Base-by-base conservation (phyloP, 1,284 basidiomycete genomes). In the Apiotrichum akiyoshidainum region DNA sequence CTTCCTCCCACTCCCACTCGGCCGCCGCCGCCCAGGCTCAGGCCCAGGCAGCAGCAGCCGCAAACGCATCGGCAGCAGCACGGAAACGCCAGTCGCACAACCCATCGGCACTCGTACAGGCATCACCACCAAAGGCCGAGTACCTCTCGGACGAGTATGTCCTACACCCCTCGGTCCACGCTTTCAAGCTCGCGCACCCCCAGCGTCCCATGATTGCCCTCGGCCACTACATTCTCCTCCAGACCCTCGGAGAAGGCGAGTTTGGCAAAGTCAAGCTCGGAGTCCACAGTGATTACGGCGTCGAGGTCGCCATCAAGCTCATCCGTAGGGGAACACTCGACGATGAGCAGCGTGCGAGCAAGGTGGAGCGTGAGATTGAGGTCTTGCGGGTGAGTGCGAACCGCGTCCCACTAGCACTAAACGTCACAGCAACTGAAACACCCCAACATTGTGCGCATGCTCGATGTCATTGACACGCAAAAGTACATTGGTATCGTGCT, bases 401-500 rank as follows among this genome's bases (percentile, higher is more conserved):
- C 14, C 37, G 37, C 37, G n/a, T 13, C 37, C 11, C 37, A 37
- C 37, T 57, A 19, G 46, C 33, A 41, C 40, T 33, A 39, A 31
- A 33, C 34, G 17, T 26, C 19, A 3, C 71, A 95, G 92, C 87
- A 86, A 59, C 84, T 99, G 60, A 91, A 94, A 73, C 96, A 99
- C 68, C 96, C 96, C 1, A 98, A 99, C 78, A 99, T 99, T 76
- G 96, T 99, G 34, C 87, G 93, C 35, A 83, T 99, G 55, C 96
- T 96, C 84, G 96, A 99, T 76, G 94, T 98, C 42, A 97, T 99
- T 68, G 94, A 99, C 79, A 98, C 96, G 2, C 95, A 98, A 81
- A 97, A 97, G 79, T 99, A 98, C 81, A 98, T 99, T 68, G 96
- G 96, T 44, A 99, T 99, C 75, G 96, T 99, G 65, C 85, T 99